These are phyloP conservation scores for Grosmannia clavigera DNA, from an alignment of 2,329 filamentous ascomycete genomes.

Conservation along the genomic window DNA sequence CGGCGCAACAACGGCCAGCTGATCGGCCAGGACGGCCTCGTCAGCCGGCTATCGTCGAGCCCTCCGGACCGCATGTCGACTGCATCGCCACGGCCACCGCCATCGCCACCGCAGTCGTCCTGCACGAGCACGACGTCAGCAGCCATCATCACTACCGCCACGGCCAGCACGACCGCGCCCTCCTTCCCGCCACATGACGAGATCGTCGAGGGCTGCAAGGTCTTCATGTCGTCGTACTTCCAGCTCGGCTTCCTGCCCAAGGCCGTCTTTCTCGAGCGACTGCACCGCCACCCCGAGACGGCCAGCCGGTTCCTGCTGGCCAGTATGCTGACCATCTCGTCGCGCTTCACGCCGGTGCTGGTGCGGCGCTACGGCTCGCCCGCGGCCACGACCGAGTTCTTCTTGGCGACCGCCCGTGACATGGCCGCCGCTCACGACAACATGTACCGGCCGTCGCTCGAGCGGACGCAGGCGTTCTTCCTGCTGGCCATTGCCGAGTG, in stretches of 20 bases:
- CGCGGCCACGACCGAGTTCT: conserved; percentile 37
- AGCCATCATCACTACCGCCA: background rate
- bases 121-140: conserved; percentile 4
- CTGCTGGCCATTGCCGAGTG: conserved; percentile 46
- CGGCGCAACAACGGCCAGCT: conserved; percentile 38
- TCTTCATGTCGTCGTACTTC: conserved; percentile 42
- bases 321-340: conserved; percentile 42
- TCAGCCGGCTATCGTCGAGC: background rate
- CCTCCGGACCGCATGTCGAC: background rate
- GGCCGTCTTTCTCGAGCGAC: conserved; percentile 32
- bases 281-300: conserved; percentile 30
- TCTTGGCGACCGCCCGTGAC: conserved; percentile 35
- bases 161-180: background rate
- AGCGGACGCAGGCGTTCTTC: conserved; percentile 46
- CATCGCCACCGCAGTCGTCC: background rate
- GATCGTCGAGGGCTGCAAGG: conserved; percentile 38
- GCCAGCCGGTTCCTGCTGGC: conserved; percentile 41
- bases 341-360: conserved; percentile 37
- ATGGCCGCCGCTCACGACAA: conserved; percentile 29
- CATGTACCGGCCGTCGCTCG: conserved; percentile 40
- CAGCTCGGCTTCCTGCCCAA: conserved; percentile 48
- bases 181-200: conserved; percentile 34
- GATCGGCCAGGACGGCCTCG: background rate
- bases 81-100: background rate
- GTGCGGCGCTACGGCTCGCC: conserved; percentile 34